Evolutionary conservation across 352 stramenopile species (phyloP).

Genomic region (Pythium sukuiense): DNA sequence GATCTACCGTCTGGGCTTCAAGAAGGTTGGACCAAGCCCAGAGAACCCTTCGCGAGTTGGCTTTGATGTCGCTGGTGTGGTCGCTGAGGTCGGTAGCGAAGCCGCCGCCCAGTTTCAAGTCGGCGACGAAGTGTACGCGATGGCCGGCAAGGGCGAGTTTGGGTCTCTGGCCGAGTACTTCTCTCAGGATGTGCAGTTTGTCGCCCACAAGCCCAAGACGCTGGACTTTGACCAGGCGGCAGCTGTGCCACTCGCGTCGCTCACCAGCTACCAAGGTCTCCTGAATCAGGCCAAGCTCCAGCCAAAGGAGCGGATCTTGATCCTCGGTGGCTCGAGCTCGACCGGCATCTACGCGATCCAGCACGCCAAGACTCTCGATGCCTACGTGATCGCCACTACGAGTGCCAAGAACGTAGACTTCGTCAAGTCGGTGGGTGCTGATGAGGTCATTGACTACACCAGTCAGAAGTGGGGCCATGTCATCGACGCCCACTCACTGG

Average conservation of each 20-base stretch:
- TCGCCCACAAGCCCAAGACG: conserved; percentile 43
- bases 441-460: conserved; percentile 51
- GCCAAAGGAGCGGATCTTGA: conserved; percentile 8
- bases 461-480: conserved; percentile 33
- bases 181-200: conserved; percentile 23
- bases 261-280: conserved; percentile 41
- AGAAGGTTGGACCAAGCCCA: conserved; percentile 1
- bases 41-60: conserved; percentile 33
- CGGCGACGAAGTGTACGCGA: conserved; percentile 24
- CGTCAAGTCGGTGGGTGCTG: conserved; percentile 36
- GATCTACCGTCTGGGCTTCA: conserved; percentile 5
- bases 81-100: conserved; percentile 32
- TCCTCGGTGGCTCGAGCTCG: conserved; percentile 10
- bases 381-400: conserved; percentile 30
- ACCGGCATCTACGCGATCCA: conserved; percentile 39
- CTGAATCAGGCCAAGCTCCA: conserved; percentile 23
- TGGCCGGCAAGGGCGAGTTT: conserved; percentile 9
- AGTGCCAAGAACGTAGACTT: conserved; percentile 38
- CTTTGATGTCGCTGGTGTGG: conserved; percentile 36
- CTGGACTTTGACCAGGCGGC: conserved; percentile 42
- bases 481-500: conserved; percentile 23
- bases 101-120: conserved; percentile 27
- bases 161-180: conserved; percentile 44
- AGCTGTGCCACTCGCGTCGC: conserved; percentile 24
- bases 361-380: conserved; percentile 30